phyloP scores from a whole-genome alignment of 1,284 basidiomycete species.

The Trametes hirsuta region DNA sequence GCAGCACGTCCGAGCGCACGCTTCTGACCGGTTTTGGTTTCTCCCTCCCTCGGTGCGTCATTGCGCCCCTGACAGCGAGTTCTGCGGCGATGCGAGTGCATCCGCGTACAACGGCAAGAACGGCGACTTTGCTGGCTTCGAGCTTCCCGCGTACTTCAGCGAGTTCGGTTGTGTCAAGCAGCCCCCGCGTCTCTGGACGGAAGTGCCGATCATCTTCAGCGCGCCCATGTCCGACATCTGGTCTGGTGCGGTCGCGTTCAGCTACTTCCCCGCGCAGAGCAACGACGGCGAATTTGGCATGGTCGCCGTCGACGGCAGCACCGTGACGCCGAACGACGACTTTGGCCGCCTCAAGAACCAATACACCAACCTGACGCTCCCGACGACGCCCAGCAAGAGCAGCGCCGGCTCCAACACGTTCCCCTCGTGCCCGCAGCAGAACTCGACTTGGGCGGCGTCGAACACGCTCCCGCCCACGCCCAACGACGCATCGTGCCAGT shows the following conservation, averaged over 20 bases:
- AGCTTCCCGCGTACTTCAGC: slow-evolving; percentile 87
- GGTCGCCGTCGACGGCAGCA: slow-evolving; percentile 71
- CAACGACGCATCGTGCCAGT: slow-evolving; percentile 77
- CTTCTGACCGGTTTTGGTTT: background rate
- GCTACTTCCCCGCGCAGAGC: slow-evolving; percentile 78
- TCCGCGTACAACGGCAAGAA: slow-evolving; percentile 57
- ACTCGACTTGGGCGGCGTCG: slow-evolving; percentile 64
- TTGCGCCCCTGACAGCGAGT: slow-evolving; percentile 51
- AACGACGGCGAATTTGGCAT: slow-evolving; percentile 80
- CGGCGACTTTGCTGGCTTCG: slow-evolving; percentile 64
- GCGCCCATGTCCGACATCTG: slow-evolving; percentile 76
- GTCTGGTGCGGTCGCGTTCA: slow-evolving; percentile 90
- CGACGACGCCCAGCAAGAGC: slow-evolving; percentile 66
- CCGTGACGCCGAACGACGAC: slow-evolving; percentile 69
- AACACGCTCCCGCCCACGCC: slow-evolving; percentile 83
- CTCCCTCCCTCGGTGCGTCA: slow-evolving; percentile 1
- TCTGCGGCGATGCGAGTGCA: slow-evolving; percentile 73
- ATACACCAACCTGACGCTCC: slow-evolving; percentile 60
- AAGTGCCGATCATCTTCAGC: slow-evolving; percentile 77
- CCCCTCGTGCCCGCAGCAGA: slow-evolving; percentile 67
- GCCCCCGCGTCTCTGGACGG: slow-evolving; percentile 78
- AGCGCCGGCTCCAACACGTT: slow-evolving; percentile 58
- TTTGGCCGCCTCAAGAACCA: slow-evolving; percentile 68
- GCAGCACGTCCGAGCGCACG: slow-evolving; percentile 10
- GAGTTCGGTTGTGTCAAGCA: slow-evolving; percentile 82